Conservation (phyloP, 345 rosid species). For the Crucihimalaya himalaica region DNA sequence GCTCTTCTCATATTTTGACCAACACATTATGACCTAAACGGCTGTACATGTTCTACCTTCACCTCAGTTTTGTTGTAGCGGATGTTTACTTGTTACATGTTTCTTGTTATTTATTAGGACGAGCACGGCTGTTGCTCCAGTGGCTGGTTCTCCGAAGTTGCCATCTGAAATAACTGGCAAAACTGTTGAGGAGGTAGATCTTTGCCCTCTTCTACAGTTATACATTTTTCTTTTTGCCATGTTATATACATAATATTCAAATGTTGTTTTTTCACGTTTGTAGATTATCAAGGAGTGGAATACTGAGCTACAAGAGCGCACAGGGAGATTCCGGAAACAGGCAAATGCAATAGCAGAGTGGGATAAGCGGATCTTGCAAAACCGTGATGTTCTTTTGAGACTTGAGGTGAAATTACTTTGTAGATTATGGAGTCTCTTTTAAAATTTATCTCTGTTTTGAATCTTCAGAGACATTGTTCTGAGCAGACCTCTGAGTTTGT, state of each 20-base stretch:
- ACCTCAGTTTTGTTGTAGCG: conserved; percentile 3
- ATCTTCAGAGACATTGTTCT: conserved; percentile 20
- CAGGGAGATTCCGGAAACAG: conserved; percentile 87
- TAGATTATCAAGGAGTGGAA: conserved; percentile 99
- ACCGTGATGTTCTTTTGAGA: conserved; percentile 94
- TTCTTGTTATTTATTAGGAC: conserved; percentile 48
- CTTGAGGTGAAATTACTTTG: conserved; percentile 68
- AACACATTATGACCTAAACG: background rate
- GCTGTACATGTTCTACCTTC: conserved; percentile 10
- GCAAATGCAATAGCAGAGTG: conserved; percentile 96
- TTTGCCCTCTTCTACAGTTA: conserved; percentile 11
- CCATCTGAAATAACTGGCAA: conserved; percentile 92
- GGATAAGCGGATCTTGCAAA: conserved; percentile 96
- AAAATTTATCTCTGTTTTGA: background rate
- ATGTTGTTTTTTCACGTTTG: conserved; percentile 20
- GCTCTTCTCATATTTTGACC: conserved; percentile 37
- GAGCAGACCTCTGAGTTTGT: background rate
- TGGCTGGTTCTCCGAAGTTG: conserved; percentile 60
- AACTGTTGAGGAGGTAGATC: conserved; percentile 88
- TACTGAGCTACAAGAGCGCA: conserved; percentile 87
- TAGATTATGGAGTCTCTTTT: background rate
- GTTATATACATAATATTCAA: conserved; percentile 1
- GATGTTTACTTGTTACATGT: conserved; percentile 25
- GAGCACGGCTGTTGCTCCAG: conserved; percentile 55
- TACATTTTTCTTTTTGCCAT: background rate